A percentile compares a stretch with the other conserved stretches of the same genome.
Evolutionary conservation across 768 basidiomycete species (phyloP).

Genomic region (Infundibulicybe gibba): DNA sequence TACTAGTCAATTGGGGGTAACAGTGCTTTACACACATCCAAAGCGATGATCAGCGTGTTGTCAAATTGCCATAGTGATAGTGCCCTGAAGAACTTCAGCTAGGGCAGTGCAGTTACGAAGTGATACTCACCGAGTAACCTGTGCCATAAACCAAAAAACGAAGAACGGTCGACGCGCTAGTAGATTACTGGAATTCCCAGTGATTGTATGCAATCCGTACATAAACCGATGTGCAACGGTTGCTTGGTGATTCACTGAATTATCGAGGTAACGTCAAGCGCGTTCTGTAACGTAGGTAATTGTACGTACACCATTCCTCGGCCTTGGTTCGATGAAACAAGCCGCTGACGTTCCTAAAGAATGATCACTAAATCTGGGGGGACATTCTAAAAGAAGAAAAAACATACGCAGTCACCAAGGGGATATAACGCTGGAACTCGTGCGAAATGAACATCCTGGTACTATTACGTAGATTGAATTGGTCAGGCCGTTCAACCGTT

Average conservation of each 20-base stretch:
- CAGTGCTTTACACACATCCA: conserved; percentile 62
- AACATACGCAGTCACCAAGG: conserved; percentile 52
- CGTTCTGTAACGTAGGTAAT: background rate
- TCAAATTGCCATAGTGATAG: conserved; percentile 62
- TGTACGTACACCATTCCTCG: conserved; percentile 62
- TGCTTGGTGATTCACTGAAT: conserved; percentile 57
- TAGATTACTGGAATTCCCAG: conserved; percentile 46
- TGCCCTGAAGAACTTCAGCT: conserved; percentile 29
- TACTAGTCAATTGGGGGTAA: conserved; percentile 58
- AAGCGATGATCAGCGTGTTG: conserved; percentile 49
- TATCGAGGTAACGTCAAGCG: too few species aligned
- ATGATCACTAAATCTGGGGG: background rate
- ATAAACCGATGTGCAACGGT: conserved; percentile 57
- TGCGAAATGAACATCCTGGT: conserved; percentile 68
- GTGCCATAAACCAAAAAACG: conserved; percentile 74
- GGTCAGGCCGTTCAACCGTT: background rate
- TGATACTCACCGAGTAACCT: conserved; percentile 49
- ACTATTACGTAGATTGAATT: conserved; percentile 28
- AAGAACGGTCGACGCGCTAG: conserved; percentile 62
- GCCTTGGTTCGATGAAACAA: conserved; percentile 54
- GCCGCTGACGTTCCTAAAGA: conserved; percentile 36
- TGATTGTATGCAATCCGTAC: conserved; percentile 55
- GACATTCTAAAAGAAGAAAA: conserved; percentile 2
- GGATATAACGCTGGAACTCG: conserved; percentile 64
- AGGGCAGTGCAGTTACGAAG: conserved; percentile 3